Percentiles rank a stretch among this genome's conserved stretches.
phyloP scores from a whole-genome alignment of 2,329 filamentous ascomycete genomes.

The Ophiosphaerella narmari region DNA sequence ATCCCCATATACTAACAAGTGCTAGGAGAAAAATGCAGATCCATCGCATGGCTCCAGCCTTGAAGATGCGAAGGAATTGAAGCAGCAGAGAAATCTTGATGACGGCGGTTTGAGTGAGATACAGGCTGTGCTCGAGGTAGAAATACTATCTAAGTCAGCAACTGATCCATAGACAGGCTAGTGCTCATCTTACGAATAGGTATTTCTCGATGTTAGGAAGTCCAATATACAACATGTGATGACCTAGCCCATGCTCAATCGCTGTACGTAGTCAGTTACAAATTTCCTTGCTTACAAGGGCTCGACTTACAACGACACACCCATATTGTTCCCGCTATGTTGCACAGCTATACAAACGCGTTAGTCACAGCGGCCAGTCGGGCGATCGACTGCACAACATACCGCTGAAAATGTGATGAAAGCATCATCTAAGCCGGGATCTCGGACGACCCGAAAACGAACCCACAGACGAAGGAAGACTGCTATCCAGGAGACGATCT shows the following conservation, averaged over 20 bases:
- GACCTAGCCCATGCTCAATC: constrained; percentile 36
- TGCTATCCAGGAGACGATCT: constrained; percentile 35
- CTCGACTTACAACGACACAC: constrained; percentile 30
- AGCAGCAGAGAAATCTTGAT: constrained; percentile 44
- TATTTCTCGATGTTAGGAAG: constrained; percentile 16
- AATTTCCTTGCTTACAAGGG: no score
- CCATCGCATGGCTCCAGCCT: constrained; percentile 34
- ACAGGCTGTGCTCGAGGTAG: constrained; percentile 35
- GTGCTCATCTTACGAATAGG: constrained; percentile 13
- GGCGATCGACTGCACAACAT: constrained; percentile 4
- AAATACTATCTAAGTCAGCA: constrained; percentile 21
- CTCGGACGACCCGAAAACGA: constrained; percentile 31
- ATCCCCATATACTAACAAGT: constrained; percentile 36
- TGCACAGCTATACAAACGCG: constrained; percentile 18
- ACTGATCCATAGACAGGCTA: neutral
- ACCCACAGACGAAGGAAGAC: constrained; percentile 36
- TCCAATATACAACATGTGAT: constrained; percentile 37
- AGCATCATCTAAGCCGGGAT: constrained; percentile 44
- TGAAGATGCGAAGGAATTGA: constrained; percentile 47
- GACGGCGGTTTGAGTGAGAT: constrained; percentile 35
- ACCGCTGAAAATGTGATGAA: constrained; percentile 38
- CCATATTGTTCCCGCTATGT: constrained; percentile 29
- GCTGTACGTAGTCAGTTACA: constrained; percentile 24
- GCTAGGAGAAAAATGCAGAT: constrained; percentile 28
- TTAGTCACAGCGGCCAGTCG: neutral